phyloP scores from a whole-genome alignment of 495 filamentous ascomycete genomes.

The Zalerion maritima region DNA sequence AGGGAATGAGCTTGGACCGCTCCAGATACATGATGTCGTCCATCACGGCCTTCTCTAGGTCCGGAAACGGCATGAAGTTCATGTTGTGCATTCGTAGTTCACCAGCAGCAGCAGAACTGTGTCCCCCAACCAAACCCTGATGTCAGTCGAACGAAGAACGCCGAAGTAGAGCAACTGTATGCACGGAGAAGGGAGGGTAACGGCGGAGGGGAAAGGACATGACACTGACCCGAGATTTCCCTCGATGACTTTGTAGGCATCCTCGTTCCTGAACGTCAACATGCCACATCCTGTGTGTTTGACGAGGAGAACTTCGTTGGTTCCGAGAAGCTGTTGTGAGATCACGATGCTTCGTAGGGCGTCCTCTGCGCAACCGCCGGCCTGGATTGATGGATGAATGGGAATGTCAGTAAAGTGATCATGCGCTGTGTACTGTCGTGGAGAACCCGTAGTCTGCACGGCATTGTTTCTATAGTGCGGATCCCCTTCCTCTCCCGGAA shows the following conservation, averaged over 20 bases:
- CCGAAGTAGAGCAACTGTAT: too few relatives aligned
- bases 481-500: too few relatives aligned
- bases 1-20: conserved; percentile 41
- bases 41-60: conserved; percentile 48
- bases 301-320: conserved; percentile 57
- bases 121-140: conserved; percentile 17
- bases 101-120: conserved; percentile 9
- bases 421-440: neutral
- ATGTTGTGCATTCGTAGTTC: conserved; percentile 16
- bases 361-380: conserved; percentile 51
- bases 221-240: conserved; percentile 41
- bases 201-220: too few relatives aligned
- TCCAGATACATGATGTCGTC: conserved; percentile 54
- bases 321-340: conserved; percentile 71
- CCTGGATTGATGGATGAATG: too few relatives aligned
- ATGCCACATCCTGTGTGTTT: conserved; percentile 79
- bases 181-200: too few relatives aligned
- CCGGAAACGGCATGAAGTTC: conserved; percentile 49
- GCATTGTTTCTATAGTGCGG: too few relatives aligned
- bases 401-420: too few relatives aligned
- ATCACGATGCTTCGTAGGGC: conserved; percentile 63
- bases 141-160: conserved; percentile 22
- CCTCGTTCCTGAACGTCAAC: conserved; percentile 60
- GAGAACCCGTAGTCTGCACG: too few relatives aligned
- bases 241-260: conserved; percentile 40